phyloP scores from a whole-genome alignment of 2,329 filamentous ascomycete species.

The Alternaria panax region DNA sequence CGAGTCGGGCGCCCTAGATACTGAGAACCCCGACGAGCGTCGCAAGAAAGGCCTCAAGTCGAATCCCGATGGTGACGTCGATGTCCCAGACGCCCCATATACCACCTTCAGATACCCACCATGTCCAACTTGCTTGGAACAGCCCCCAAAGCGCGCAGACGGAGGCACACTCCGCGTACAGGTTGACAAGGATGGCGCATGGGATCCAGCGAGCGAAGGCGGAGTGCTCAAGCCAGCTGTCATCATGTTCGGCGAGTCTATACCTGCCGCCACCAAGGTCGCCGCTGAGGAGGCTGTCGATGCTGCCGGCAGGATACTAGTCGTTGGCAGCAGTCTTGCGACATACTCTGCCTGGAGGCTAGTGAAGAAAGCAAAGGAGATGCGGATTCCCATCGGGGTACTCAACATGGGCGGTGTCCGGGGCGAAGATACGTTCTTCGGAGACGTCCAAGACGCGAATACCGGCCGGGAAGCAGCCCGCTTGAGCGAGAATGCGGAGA shows the following conservation, averaged over 20 bases:
- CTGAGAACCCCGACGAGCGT: conserved; percentile 76
- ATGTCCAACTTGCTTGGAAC: conserved; percentile 78
- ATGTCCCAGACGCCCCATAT: conserved; percentile 86
- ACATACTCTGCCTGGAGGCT: conserved; percentile 96
- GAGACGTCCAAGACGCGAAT: conserved; percentile 58
- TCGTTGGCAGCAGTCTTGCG: conserved; percentile 88
- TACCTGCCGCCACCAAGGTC: conserved; percentile 71
- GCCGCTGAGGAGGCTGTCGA: conserved; percentile 84
- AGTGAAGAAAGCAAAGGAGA: conserved; percentile 81
- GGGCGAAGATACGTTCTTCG: conserved; percentile 77
- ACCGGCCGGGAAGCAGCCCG: conserved; percentile 50
- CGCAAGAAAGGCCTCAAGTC: conserved; percentile 74
- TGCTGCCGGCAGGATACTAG: conserved; percentile 71
- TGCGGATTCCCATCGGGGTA: conserved; percentile 84
- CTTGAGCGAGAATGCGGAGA: conserved; percentile 51
- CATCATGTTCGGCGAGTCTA: conserved; percentile 95
- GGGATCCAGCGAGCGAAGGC: conserved; percentile 60
- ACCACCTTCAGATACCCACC: conserved; percentile 89
- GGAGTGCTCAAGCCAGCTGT: conserved; percentile 93
- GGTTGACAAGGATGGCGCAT: conserved; percentile 82
- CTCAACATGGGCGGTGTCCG: conserved; percentile 86
- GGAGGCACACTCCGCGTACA: conserved; percentile 62
- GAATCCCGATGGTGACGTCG: conserved; percentile 95
- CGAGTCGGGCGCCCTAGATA: conserved; percentile 75
- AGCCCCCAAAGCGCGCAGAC: conserved; percentile 68